Evolutionary conservation across 2,329 filamentous ascomycete species (phyloP), one percentile per base, ranked within the genome.

Genomic region (Epichloe baconii): DNA sequence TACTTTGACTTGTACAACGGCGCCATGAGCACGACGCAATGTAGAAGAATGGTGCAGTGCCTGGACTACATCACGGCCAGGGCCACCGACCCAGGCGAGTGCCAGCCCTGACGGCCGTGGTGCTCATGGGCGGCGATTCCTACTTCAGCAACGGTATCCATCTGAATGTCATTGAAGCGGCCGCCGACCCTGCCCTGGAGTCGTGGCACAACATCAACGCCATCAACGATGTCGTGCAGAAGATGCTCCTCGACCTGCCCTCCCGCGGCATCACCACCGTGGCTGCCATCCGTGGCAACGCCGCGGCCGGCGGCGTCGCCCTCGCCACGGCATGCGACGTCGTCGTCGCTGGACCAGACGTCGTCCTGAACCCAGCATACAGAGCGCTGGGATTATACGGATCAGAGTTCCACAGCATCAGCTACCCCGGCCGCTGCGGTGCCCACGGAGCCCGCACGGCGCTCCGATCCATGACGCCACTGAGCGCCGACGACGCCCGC

Each of bases 111-210:
- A 57, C 60, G 4, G 68, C 67, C 0, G 64, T 69, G 2, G 60
- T 71, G 19, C 66, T 71, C 59, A 68, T 68, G 44, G 69, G 68
- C 35, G 56, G 56, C 37, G 38, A 42, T 6, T 59, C 63, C 5
- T 71, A 71, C 54, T 71, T 71, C 56, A 68, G 65, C 60, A 71
- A 71, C 52, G 68, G 69, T 31, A 69, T 71, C 47, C 67, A 68
- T 6, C 62, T 71, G 19, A 71, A 71, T 50, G 67, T 70, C 44
- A 71, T 71, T 55, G 68, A 71, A 57, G 63, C 66, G 17, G 64
- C 64, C 1, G 51, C 57, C 5, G 64, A 69, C 51, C 62, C 68
- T 4, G 59, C 67, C 0, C 54, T 62, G 8, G 68, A 71, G 55
- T 70, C 68, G 7, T 71, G 68, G 68, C 57, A 62, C 41, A 71